Evolutionary conservation across 2,329 filamentous ascomycete species (phyloP).

Genomic region (Sclerotinia subarctica): DNA sequence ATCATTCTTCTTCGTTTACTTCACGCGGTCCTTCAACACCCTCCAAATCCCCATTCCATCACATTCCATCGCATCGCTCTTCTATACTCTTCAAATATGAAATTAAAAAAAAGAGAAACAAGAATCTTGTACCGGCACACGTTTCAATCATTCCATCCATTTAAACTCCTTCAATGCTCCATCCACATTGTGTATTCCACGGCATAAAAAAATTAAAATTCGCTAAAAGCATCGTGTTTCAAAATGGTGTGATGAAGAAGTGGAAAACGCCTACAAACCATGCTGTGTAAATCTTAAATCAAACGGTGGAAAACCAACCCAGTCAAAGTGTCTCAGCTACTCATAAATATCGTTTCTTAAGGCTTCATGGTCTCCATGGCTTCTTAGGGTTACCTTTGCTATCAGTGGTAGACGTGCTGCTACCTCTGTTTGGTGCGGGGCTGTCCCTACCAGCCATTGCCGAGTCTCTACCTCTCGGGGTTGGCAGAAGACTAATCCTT

Average conservation of each 20-base stretch:
- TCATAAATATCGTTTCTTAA: not conserved
- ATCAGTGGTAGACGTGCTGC: conserved; percentile 30
- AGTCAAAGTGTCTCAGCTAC: conserved; percentile 6
- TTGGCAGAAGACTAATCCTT: conserved; percentile 54
- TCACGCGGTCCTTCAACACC: not conserved
- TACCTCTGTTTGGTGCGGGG: conserved; percentile 43
- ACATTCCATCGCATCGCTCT: not conserved
- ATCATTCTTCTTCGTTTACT: conserved; percentile 16
- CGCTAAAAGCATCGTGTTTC: conserved; percentile 18
- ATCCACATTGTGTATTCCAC: conserved; percentile 6
- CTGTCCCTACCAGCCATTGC: conserved; percentile 47
- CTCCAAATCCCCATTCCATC: not conserved
- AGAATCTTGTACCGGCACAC: conserved; percentile 15
- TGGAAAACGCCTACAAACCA: conserved; percentile 5
- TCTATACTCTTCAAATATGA: conserved; percentile 9
- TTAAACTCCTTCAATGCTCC: conserved; percentile 12
- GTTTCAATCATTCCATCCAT: conserved; percentile 13
- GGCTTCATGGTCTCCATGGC: conserved; percentile 28
- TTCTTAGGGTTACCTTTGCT: conserved; percentile 32
- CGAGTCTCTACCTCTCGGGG: conserved; percentile 37
- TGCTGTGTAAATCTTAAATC: conserved; percentile 1
- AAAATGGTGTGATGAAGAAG: conserved; percentile 13
- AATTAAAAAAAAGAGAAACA: not conserved
- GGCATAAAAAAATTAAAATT: conserved; percentile 17
- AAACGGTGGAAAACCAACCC: conserved; percentile 7